Base-by-base conservation (phyloP, 164 flowering plant genomes). In the Stephania japonica region DNA sequence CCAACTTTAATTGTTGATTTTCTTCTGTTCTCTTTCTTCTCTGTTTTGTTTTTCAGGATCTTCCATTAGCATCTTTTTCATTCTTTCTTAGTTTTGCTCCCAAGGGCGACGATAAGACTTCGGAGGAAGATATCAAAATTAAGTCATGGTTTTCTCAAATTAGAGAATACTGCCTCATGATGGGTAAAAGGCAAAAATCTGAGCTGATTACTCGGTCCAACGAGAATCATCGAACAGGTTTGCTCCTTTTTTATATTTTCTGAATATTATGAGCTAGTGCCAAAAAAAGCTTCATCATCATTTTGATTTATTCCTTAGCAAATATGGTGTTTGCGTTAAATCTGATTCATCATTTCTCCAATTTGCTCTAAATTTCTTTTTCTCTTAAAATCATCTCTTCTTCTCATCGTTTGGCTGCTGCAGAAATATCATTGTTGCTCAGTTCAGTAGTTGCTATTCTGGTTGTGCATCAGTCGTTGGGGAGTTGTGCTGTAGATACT, bases 361-460 rank as follows among this genome's bases (percentile, higher is more conserved):
- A 56, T 32, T 32, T 32, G 42, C 12, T 68, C 24, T 32, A 42
- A 41, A 13, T 76, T 73, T 6, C 32, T 65, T 24, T 42, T 41
- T 67, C n/a, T 64, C 13, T 42, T 67, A 62, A 49, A 68, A 50
- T 43, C 71, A 21, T 32, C 26, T 50, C 10, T 13, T 27, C 7
- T 41, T 14, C 23, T 78, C 71, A 32, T 77, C 78, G 82, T 71
- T 6, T 71, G 47, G 38, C 75, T 61, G 62, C 77, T 84, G 84
- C 76, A 92, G 99, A 91, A 67, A 84, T 89, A 83, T 84, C 97
- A 16, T 68, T 81, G 72, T 69, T 87, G 44, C 82, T 92, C 62
- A 59, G 88, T 78, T 81, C 94, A 38, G 72, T 90, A 69, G 77
- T 83, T 75, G 70, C 86, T 81, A 80, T 83, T 76, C 43, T 90